Evolutionary conservation across 2,329 filamentous ascomycete species (phyloP), one percentile per base, ranked within the genome.

Genomic region (Emergomyces africanus): DNA sequence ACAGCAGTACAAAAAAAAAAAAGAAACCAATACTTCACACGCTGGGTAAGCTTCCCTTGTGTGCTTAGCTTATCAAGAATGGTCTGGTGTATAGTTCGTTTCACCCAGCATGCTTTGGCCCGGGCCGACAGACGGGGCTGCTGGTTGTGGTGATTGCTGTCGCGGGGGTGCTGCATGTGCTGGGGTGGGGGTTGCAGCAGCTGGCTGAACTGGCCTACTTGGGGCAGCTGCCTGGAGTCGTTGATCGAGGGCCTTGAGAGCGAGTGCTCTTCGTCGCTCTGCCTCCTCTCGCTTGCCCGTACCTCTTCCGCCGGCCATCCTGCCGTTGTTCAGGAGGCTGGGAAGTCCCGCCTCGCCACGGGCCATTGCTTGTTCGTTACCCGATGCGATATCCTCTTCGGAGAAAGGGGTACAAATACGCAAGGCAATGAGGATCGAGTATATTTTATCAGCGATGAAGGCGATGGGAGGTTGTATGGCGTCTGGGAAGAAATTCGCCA

Each of bases 401-500:
- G 89, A 89, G 71, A 97, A 96, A 0, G 94, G 92, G 0, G 83
- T 88, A 75, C 91, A 92, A 54, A 97, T 74, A 65, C 82, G 84
- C 69, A 95, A 71, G 5, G 87, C 79, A 1, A 96, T 86, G 0
- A 96, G 78, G 3, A 87, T 72, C 60, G 81, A 79, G 75, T 92
- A 96, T 30, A 96, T 72, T 61, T 84, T 79, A 65, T 89, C 85
- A 12, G 88, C 82, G n/a, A 95, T 70, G 10, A 84, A 80, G 18
- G 86, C 83, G 48, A 97, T 81, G 15, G 89, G 78, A 0, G 90
- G 88, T 70, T 96, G 92, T 48, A 88, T 77, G 2, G 86, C 83
- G 54, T 87, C 88, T 0, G 94, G 94, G 76, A 97, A 97, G 78
- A 99, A 96, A 67, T 94, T 90, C 64, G 90, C 87, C 71, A 99